Evolutionary conservation across 73 alveolate genomes (phyloP).

Genomic region (Durusdinium trenchii): DNA sequence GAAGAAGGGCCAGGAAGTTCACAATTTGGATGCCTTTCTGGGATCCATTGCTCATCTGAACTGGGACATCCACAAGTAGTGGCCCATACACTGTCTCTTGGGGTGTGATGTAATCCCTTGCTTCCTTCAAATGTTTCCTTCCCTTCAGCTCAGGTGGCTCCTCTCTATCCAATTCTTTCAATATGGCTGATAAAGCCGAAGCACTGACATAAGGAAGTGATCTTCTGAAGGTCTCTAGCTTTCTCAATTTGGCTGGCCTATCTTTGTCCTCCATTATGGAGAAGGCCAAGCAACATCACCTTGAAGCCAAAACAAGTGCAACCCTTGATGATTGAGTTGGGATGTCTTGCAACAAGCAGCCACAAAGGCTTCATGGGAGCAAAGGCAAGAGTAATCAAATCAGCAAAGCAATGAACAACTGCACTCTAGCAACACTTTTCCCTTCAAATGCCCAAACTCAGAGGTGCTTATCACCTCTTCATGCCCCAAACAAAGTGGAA

Average conservation of each 20-base stretch:
- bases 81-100: neutral
- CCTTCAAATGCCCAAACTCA: too few relatives aligned
- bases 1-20: neutral
- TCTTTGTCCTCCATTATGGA: neutral
- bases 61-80: neutral
- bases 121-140: neutral
- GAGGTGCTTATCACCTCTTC: too few relatives aligned
- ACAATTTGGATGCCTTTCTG: neutral
- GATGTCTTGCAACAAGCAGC: too few relatives aligned
- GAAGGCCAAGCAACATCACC: too few relatives aligned
- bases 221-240: neutral
- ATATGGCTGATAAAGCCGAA: neutral
- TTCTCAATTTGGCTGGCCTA: neutral
- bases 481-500: too few relatives aligned
- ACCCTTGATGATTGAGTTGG: too few relatives aligned
- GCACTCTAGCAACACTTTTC: too few relatives aligned
- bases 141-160: constrained; percentile 1
- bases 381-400: too few relatives aligned
- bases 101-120: neutral
- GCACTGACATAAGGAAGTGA: neutral
- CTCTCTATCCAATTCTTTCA: neutral
- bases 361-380: too few relatives aligned
- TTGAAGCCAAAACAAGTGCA: too few relatives aligned
- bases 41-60: neutral
- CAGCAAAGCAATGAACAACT: too few relatives aligned